Percentiles rank a stretch among this genome's conserved stretches.
These are phyloP conservation scores for Falciphora oryzae DNA, from an alignment of 2,329 filamentous ascomycete species.

Conservation along the genomic window DNA sequence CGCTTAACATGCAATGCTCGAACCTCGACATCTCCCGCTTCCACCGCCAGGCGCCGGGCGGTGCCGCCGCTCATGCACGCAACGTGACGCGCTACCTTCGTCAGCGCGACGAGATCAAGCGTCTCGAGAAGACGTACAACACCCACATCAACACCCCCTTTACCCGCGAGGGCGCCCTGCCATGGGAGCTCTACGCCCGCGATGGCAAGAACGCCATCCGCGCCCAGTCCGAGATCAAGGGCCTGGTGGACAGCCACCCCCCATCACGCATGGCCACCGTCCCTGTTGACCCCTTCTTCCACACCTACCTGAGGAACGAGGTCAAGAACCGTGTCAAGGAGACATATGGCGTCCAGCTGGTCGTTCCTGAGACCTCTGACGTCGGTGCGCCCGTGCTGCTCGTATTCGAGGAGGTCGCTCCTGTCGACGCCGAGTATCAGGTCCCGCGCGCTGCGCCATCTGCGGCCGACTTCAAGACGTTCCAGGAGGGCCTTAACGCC, in stretches of 20 bases:
- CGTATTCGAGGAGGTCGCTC: constrained; percentile 49
- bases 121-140: constrained; percentile 73
- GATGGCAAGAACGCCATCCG: constrained; percentile 78
- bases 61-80: constrained; percentile 72
- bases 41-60: constrained; percentile 66
- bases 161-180: constrained; percentile 61
- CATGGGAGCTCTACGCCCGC: constrained; percentile 84
- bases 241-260: constrained; percentile 67
- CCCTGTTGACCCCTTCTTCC: constrained; percentile 71
- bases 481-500: constrained; percentile 49
- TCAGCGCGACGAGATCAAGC: constrained; percentile 73
- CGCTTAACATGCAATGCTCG: constrained; percentile 78
- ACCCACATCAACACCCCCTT: constrained; percentile 82
- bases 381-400: constrained; percentile 59
- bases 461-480: constrained; percentile 43
- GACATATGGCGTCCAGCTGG: constrained; percentile 65
- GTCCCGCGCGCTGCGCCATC: constrained; percentile 49
- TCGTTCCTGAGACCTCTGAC: constrained; percentile 61
- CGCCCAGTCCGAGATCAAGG: constrained; percentile 68
- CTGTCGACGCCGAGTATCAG: constrained; percentile 40
- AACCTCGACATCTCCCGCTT: constrained; percentile 77
- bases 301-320: constrained; percentile 62
- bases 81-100: constrained; percentile 85
- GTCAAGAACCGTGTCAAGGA: constrained; percentile 59
- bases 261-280: constrained; percentile 64